Conservation (phyloP, 2,329 filamentous ascomycete species). For the Xylaria sp. region DNA sequence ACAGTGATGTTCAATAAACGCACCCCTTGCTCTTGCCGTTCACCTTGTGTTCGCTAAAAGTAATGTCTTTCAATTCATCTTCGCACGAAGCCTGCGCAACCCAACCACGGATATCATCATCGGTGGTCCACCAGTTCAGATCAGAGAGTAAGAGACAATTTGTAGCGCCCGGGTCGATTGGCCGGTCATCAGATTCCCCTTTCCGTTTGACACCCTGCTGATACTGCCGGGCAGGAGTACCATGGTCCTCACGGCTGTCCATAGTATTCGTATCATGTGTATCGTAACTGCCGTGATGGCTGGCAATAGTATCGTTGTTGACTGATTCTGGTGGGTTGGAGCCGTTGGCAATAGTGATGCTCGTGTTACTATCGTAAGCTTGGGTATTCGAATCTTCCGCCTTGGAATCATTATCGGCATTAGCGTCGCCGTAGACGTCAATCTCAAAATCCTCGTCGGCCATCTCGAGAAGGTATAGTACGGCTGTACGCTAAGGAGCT, state of each 20-base stretch:
- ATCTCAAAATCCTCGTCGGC: slow-evolving; percentile 75
- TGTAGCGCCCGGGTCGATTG: slow-evolving; percentile 64
- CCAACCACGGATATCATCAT: slow-evolving; percentile 93
- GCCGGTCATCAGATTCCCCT: slow-evolving; percentile 62
- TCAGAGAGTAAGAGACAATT: slow-evolving; percentile 85
- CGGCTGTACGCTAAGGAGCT: slow-evolving; percentile 41
- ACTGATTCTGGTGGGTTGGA: slow-evolving; percentile 36
- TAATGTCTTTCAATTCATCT: slow-evolving; percentile 86
- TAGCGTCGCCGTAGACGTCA: slow-evolving; percentile 71
- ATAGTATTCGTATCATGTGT: slow-evolving; percentile 41
- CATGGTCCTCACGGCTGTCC: slow-evolving; percentile 42
- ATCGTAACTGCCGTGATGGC: slow-evolving; percentile 51
- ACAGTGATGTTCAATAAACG: slow-evolving; percentile 38
- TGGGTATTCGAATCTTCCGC: slow-evolving; percentile 47
- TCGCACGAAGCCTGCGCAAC: slow-evolving; percentile 79
- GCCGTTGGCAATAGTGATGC: slow-evolving; percentile 49
- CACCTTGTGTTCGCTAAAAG: slow-evolving; percentile 98
- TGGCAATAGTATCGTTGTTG: slow-evolving; percentile 36
- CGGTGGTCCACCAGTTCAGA: slow-evolving; percentile 94
- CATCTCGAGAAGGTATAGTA: slow-evolving; percentile 51
- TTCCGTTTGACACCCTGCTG: slow-evolving; percentile 67
- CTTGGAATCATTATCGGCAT: slow-evolving; percentile 49
- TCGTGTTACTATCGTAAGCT: slow-evolving; percentile 45
- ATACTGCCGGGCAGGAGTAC: slow-evolving; percentile 43
- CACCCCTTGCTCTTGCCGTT: slow-evolving; percentile 99